Conservation (phyloP, 371 early-diverging fungal genomes). For the Haplosporangium sp. region DNA sequence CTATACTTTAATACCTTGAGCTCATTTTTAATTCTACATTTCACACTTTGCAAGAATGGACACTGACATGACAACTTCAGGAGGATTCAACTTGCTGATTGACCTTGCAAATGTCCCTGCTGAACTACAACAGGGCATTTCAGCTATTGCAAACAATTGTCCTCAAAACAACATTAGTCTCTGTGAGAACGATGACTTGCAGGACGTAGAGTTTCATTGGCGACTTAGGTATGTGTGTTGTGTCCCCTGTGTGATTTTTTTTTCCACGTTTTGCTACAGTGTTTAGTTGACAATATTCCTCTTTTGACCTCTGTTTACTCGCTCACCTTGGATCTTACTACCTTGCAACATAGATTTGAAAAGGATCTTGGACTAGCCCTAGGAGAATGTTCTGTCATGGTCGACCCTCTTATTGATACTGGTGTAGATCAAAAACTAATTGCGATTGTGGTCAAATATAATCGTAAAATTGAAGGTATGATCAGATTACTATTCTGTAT, state of each 20-base stretch:
- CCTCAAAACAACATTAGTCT: conserved; percentile 65
- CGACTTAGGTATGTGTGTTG: conserved; percentile 55
- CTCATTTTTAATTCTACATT: background rate
- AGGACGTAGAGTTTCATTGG: conserved; percentile 68
- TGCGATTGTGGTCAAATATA: conserved; percentile 69
- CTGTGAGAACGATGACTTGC: conserved; percentile 58
- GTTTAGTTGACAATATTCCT: too few relatives aligned
- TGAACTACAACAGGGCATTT: conserved; percentile 71
- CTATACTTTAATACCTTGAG: background rate
- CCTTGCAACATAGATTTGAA: conserved; percentile 57
- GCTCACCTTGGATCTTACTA: background rate
- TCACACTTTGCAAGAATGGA: conserved; percentile 24
- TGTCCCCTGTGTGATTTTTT: background rate
- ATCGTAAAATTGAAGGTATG: conserved; percentile 73
- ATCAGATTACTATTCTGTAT: background rate
- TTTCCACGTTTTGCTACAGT: background rate
- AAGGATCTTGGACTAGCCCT: conserved; percentile 58
- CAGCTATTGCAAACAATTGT: conserved; percentile 66
- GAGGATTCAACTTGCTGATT: conserved; percentile 60
- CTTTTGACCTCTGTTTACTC: background rate
- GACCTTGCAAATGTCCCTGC: conserved; percentile 65
- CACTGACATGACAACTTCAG: conserved; percentile 55
- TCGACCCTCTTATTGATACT: conserved; percentile 56
- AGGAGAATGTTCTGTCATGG: conserved; percentile 61
- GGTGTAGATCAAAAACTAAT: conserved; percentile 53